phyloP scores from a whole-genome alignment of 1,284 basidiomycete species.

The Tilletia caries region DNA sequence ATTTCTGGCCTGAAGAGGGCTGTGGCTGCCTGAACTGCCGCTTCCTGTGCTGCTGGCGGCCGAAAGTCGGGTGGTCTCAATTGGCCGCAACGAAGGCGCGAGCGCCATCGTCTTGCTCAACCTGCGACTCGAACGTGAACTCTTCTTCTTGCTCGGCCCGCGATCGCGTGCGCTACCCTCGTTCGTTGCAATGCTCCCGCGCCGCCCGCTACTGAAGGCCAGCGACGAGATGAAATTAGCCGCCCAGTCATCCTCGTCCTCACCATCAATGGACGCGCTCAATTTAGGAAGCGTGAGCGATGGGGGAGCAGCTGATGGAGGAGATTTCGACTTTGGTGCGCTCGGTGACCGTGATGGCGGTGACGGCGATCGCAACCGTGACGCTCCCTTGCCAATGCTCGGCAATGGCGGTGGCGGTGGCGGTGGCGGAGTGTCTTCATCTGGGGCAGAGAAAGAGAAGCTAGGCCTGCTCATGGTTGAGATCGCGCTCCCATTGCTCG shows the following conservation, averaged over 20 bases:
- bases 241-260: constrained; percentile 9
- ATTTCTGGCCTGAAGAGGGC: too few species aligned
- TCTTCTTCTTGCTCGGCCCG: neutral
- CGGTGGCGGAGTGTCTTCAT: neutral
- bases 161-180: neutral
- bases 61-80: too few species aligned
- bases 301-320: neutral
- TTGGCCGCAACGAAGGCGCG: neutral
- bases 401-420: neutral
- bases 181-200: neutral
- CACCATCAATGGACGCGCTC: too few species aligned
- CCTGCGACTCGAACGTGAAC: neutral
- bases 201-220: neutral
- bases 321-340: neutral
- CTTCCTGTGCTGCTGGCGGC: neutral
- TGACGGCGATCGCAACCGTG: too few species aligned
- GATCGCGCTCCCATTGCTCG: neutral
- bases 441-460: neutral
- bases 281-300: neutral
- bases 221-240: neutral
- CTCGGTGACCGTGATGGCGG: too few species aligned
- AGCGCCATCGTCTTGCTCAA: neutral
- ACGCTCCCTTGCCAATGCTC: too few species aligned
- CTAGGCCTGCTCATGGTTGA: neutral
- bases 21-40: neutral